phyloP scores from a whole-genome alignment of 768 basidiomycete species.

The Termitomyces sp. region DNA sequence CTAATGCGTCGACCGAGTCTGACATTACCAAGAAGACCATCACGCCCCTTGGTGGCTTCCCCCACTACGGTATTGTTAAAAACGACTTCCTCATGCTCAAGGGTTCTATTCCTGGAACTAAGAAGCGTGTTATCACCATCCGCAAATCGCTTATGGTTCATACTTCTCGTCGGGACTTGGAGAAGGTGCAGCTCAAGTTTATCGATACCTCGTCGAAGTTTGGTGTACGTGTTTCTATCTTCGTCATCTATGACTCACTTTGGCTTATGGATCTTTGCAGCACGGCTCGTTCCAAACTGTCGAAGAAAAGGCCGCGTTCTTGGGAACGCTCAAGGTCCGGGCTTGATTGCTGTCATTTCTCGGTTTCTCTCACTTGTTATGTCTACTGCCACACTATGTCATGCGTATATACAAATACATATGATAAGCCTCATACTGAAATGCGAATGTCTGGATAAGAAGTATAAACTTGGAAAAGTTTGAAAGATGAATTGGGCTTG shows the following conservation, averaged over 20 bases:
- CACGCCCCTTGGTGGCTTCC: slow-evolving; percentile 99
- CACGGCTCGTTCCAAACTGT: slow-evolving; percentile 96
- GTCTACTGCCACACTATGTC: slow-evolving; percentile 37
- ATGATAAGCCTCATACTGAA: slow-evolving; percentile 3
- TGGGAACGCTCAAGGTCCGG: slow-evolving; percentile 86
- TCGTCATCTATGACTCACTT: neutral
- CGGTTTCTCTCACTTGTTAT: slow-evolving; percentile 31
- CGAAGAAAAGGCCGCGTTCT: slow-evolving; percentile 95
- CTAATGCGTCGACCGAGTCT: slow-evolving; percentile 89
- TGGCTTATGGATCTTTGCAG: slow-evolving; percentile 31
- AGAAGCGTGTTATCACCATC: slow-evolving; percentile 97
- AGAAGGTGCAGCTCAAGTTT: slow-evolving; percentile 98
- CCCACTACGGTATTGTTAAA: slow-evolving; percentile 97
- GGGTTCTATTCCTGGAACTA: slow-evolving; percentile 92
- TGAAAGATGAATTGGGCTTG: neutral
- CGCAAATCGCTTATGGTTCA: slow-evolving; percentile 97
- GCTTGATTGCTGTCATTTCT: slow-evolving; percentile 46
- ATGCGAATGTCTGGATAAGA: neutral
- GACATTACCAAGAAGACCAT: slow-evolving; percentile 93
- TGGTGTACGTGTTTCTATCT: slow-evolving; percentile 57
- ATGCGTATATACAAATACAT: slow-evolving; percentile 19
- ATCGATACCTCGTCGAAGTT: slow-evolving; percentile 98
- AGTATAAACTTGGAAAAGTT: neutral
- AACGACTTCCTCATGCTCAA: slow-evolving; percentile 98
- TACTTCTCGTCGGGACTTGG: slow-evolving; percentile 92